A percentile compares a stretch with the other conserved stretches of the same genome.
Evolutionary conservation across 176 grass and related monocot species (phyloP).

Genomic region (Calamus simplicifolius): DNA sequence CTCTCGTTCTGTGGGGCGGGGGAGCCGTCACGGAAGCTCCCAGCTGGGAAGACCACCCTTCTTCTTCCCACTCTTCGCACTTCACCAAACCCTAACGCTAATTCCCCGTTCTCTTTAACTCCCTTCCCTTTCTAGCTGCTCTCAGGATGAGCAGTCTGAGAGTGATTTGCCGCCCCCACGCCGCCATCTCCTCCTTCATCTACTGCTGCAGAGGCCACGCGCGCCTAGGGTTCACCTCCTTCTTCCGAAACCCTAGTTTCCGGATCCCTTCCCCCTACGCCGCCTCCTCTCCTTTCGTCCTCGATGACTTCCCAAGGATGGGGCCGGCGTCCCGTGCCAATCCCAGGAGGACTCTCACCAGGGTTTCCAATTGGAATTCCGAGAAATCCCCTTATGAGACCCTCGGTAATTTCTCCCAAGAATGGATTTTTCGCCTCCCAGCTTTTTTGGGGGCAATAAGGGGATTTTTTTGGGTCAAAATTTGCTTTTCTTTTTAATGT

Average conservation of each 20-base stretch:
- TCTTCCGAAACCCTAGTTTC: slow-evolving; percentile 10
- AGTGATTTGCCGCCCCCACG: slow-evolving; percentile 11
- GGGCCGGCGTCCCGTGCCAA: slow-evolving; percentile 6
- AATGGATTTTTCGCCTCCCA: neutral
- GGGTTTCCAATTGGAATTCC: slow-evolving; percentile 80
- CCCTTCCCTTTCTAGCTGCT: neutral
- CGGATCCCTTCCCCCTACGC: slow-evolving; percentile 32
- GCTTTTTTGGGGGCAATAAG: neutral
- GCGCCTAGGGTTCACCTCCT: slow-evolving; percentile 29
- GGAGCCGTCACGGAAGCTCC: too few relatives aligned
- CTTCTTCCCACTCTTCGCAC: too few relatives aligned
- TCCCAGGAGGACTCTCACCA: slow-evolving; percentile 59
- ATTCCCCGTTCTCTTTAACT: too few relatives aligned
- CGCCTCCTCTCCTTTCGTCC: slow-evolving; percentile 33
- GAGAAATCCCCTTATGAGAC: slow-evolving; percentile 84
- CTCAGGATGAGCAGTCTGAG: slow-evolving; percentile 61
- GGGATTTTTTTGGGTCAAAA: neutral
- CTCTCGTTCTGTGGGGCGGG: too few relatives aligned
- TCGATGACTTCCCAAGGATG: slow-evolving; percentile 57
- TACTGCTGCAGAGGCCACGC: slow-evolving; percentile 29
- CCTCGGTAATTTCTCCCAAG: slow-evolving; percentile 44
- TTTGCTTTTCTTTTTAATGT: neutral
- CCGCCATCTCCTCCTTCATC: slow-evolving; percentile 44
- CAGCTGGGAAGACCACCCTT: too few relatives aligned
- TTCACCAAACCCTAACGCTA: too few relatives aligned